Evolutionary conservation across 805 yeast genomes (phyloP), one percentile per base, ranked within the genome.

Genomic region (Lipomyces oligophaga): DNA sequence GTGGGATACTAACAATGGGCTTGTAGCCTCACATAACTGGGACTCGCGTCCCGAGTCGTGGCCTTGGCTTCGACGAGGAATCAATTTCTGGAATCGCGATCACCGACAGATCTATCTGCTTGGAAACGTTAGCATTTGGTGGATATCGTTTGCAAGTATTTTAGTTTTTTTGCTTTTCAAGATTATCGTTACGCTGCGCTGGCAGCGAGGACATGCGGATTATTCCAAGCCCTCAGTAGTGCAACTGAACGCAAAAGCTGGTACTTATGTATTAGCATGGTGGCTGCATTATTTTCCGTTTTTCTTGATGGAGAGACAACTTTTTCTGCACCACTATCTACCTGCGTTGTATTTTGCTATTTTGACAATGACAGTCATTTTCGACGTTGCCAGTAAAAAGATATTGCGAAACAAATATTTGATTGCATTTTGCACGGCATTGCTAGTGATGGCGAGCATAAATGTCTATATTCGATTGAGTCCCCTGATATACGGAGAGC

Each of bases 281-380:
- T 74, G 79, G 16, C 76, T 87, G 28, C 99, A 93, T 69, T 89
- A 83, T 65, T 77, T 85, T 63, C 96, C 96, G 53, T 89, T 88
- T 73, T 89, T 78, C 70, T 72, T 89, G 60, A 89, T 90, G 97
- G 76, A 78, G 52, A 83, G 97, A 71, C 97, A 89, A 69, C 83
- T 85, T 64, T 89, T 90, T 71, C 74, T 89, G 65, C 97, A 89
- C 63, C 97, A 89, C 67, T 90, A 90, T 66, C 69, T 93, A 57
- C 97, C 96, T 46, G 86, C 97, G 1, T 76, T 86, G 43, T 93
- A 87, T 70, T 93, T 93, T 67, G 93, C 87, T 38, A 72, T 85
- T 43, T 72, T 86, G 54, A 85, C 83, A 2, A 69, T 86, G 41
- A 85, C 84, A n/a, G 89, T 83, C 58, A 60, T 52, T 32, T 61